phyloP scores from a whole-genome alignment of 2,329 filamentous ascomycete genomes.

The Colletotrichum orchidophilum region DNA sequence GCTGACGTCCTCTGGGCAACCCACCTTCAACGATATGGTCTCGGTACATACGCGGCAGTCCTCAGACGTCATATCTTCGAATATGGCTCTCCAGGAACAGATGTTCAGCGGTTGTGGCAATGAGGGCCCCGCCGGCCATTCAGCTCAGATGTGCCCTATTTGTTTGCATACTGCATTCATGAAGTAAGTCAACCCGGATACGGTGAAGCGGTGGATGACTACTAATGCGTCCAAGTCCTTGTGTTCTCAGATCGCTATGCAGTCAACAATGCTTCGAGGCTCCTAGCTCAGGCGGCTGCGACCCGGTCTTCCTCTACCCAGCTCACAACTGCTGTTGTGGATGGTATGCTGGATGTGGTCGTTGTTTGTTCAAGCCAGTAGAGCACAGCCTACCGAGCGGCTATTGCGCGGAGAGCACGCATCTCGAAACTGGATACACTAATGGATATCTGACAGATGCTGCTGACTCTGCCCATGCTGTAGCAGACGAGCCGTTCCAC shows the following conservation, averaged over 20 bases:
- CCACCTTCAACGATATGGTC: background rate
- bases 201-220: background rate
- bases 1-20: constrained; percentile 1
- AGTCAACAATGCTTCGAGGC: background rate
- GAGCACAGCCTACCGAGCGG: background rate
- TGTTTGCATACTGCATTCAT: background rate
- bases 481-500: background rate
- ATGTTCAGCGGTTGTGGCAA: background rate
- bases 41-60: background rate
- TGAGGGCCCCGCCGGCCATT: background rate
- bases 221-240: background rate
- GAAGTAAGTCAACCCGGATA: background rate
- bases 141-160: background rate
- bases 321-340: background rate
- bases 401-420: background rate
- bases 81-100: constrained; percentile 7
- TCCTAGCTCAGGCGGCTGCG: background rate
- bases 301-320: background rate
- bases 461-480: background rate
- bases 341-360: background rate
- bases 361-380: background rate
- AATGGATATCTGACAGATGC: background rate
- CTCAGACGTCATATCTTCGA: background rate
- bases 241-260: background rate
- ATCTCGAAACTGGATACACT: background rate